phyloP scores from a whole-genome alignment of 257 asterid genomes.

The Petrea volubilis region DNA sequence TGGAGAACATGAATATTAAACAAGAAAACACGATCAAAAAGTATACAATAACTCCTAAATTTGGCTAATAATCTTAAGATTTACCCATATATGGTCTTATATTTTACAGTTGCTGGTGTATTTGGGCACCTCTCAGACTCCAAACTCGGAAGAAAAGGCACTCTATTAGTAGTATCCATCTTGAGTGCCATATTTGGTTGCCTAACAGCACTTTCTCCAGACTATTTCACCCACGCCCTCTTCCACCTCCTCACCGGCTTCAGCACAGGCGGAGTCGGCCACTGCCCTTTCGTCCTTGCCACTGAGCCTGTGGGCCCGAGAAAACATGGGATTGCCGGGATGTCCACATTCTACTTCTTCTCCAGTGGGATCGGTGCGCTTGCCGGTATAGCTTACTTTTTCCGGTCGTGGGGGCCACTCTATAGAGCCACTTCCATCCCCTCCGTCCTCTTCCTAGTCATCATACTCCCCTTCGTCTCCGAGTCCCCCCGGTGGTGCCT shows the following conservation, averaged over 20 bases:
- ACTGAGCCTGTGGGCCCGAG: slow-evolving; percentile 86
- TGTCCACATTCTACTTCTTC: slow-evolving; percentile 95
- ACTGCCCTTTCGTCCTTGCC: slow-evolving; percentile 80
- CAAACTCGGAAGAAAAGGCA: slow-evolving; percentile 76
- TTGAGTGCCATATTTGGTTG: slow-evolving; percentile 75
- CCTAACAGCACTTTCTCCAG: slow-evolving; percentile 65
- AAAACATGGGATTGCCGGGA: slow-evolving; percentile 74
- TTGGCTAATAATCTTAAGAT: no score
- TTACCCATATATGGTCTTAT: no score
- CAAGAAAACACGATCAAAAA: no score
- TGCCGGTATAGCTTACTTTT: slow-evolving; percentile 64
- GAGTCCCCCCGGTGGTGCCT: slow-evolving; percentile 95
- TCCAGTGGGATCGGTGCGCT: slow-evolving; percentile 74
- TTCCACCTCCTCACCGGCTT: slow-evolving; percentile 78
- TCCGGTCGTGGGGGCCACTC: slow-evolving; percentile 70
- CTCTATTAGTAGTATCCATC: slow-evolving; percentile 61
- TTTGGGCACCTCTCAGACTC: slow-evolving; percentile 94
- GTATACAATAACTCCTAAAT: no score
- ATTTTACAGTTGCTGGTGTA: slow-evolving; percentile 87
- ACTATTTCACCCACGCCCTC: slow-evolving; percentile 55
- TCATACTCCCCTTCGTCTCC: slow-evolving; percentile 62
- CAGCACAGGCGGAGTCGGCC: slow-evolving; percentile 93
- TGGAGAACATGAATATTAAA: no score
- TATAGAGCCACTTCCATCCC: slow-evolving; percentile 72
- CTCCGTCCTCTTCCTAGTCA: slow-evolving; percentile 49